phyloP scores from a whole-genome alignment of 192 early-diverging fungal species.

The Coemansia sp. region DNA sequence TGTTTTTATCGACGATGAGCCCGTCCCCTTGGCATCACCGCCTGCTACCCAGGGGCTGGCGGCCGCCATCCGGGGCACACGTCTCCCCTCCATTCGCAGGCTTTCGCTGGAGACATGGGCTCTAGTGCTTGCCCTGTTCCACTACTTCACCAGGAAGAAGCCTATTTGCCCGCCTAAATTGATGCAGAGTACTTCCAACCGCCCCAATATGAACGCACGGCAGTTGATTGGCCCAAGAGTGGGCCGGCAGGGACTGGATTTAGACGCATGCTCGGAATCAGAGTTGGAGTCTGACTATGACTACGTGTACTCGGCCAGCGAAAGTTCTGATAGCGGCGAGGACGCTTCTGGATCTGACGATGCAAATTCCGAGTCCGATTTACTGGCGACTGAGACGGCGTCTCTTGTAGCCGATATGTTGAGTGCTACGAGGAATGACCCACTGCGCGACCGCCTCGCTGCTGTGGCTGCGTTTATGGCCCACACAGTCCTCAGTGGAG shows the following conservation, averaged over 20 bases:
- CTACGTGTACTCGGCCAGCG: slow-evolving; percentile 20
- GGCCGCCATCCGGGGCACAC: slow-evolving; percentile 25
- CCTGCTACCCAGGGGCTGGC: slow-evolving; percentile 19
- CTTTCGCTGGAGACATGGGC: slow-evolving; percentile 41
- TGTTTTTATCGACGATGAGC: slow-evolving; percentile 46
- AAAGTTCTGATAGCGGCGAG: slow-evolving; percentile 19
- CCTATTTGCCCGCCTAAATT: not conserved
- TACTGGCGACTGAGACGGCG: slow-evolving; percentile 14
- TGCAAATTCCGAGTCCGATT: slow-evolving; percentile 9
- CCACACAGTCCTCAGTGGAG: slow-evolving; percentile 23
- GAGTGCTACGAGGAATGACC: slow-evolving; percentile 11
- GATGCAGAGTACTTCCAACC: not conserved
- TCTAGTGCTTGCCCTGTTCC: slow-evolving; percentile 24
- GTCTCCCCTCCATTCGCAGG: slow-evolving; percentile 23
- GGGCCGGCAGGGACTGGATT: not conserved
- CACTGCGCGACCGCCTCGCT: slow-evolving; percentile 27
- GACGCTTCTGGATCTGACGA: slow-evolving; percentile 22
- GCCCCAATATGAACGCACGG: not conserved
- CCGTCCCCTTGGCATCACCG: not conserved
- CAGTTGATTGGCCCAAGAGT: not conserved
- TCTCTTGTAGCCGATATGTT: slow-evolving; percentile 39
- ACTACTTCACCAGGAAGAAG: slow-evolving; percentile 24
- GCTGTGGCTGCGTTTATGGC: slow-evolving; percentile 38
- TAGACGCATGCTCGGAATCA: not conserved
- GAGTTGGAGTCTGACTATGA: slow-evolving; percentile 23